Base-by-base conservation (phyloP, 306 rosid genomes). In the Lathyrus aphaca region DNA sequence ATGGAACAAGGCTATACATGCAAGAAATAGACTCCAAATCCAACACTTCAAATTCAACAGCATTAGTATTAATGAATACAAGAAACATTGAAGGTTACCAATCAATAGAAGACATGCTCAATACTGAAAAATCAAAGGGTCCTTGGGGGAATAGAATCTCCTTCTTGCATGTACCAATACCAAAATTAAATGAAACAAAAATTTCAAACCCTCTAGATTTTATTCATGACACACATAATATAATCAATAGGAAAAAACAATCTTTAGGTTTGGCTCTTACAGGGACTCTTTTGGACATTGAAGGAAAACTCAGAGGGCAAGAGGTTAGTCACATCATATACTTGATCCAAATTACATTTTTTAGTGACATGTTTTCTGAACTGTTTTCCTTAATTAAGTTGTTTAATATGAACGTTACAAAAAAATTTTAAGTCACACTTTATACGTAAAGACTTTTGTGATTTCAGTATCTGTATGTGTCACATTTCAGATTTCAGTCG, bases 71-170 rank as follows among this genome's bases (percentile, higher is more conserved):
- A 51, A 68, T 89, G 2, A 89, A 89, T 40, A 89, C 92, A 3
- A 82, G 96, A 70, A 83, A 38, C 61, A 16, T 64, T 44, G 77
- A 77, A 15, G 85, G 76, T 7, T 89, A 89, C 63, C 79, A 72
- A 15, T 87, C 90, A 23, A 40, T 79, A 1, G 29, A 81, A 73
- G 90, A 84, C 0, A 86, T 86, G 92, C 62, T 77, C 0, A 74
- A 81, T 23, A 69, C 82, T 13, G 68, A 82, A 30, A 72, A 82
- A 30, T 43, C 85, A 7, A 58, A 69, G 51, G 77, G 79, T 49
- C 77, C 79, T 21, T 86, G 88, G 92, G 96, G 92, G 25, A 89
- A 89, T 61, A 75, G 44, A 66, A 51, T 86, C 4, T 59, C 81
- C 15, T 77, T 84, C 64, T 56, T 86, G 80, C 86, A 74, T 57